These are phyloP conservation scores for Diddensiella caesifluorescens DNA, from an alignment of 805 yeast genomes.

Conservation along the genomic window DNA sequence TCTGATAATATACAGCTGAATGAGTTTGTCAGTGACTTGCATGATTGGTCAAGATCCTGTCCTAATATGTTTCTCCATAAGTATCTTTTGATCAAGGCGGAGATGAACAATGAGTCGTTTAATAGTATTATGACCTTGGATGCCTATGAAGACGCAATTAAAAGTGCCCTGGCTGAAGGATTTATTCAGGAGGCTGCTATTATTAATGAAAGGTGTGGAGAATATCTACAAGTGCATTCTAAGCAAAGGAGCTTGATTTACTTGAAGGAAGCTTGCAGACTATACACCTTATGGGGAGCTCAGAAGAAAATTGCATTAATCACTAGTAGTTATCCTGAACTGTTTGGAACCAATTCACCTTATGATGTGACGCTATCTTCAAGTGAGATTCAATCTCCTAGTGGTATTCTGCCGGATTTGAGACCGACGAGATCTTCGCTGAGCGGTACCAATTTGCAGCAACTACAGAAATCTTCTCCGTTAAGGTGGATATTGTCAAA, in stretches of 20 bases:
- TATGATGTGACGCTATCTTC: too few relatives aligned
- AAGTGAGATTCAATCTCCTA: too few relatives aligned
- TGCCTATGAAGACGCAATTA: slow-evolving; percentile 42
- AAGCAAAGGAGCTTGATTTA: slow-evolving; percentile 34
- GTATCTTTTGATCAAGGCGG: slow-evolving; percentile 35
- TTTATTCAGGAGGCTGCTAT: slow-evolving; percentile 38
- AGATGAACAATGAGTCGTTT: slow-evolving; percentile 24
- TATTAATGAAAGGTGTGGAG: slow-evolving; percentile 39
- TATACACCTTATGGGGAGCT: too few relatives aligned
- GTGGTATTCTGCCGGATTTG: too few relatives aligned
- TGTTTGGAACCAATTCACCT: too few relatives aligned
- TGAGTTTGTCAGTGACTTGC: slow-evolving; percentile 27
- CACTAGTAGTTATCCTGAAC: too few relatives aligned
- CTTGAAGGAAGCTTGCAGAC: too few relatives aligned
- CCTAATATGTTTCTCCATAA: slow-evolving; percentile 40
- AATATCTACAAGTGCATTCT: slow-evolving; percentile 31
- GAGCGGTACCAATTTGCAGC: slow-evolving; percentile 37
- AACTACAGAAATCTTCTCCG: slow-evolving; percentile 32
- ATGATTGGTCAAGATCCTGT: slow-evolving; percentile 35
- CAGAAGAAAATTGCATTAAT: too few relatives aligned
- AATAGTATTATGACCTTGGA: slow-evolving; percentile 40
- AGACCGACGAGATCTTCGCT: too few relatives aligned
- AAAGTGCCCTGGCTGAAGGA: slow-evolving; percentile 32
- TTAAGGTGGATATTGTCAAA: slow-evolving; percentile 30
- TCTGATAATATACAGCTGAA: slow-evolving; percentile 26